Evolutionary conservation across 768 basidiomycete species (phyloP), one percentile per base, ranked within the genome.

Genomic region (Pholiota microspora): DNA sequence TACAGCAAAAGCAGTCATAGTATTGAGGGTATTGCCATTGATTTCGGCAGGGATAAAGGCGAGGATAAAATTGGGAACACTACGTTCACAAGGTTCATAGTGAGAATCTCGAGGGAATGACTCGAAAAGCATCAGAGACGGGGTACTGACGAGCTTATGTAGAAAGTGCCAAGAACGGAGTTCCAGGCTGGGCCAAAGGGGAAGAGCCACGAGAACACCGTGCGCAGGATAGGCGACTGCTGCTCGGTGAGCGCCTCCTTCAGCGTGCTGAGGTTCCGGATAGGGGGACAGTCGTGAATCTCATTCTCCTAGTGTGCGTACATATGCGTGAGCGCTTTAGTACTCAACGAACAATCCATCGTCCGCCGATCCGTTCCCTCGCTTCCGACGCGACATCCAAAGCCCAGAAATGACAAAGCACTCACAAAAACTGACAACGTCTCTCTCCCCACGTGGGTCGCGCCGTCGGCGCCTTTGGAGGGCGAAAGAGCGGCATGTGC

Each of bases 1-100:
- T 68, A 91, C 89, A 56, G 93, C 93, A 68, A 94, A 94, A 5
- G 93, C 90, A 29, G 92, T 94, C 92, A 94, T 94, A 10, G 90
- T 93, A 64, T 94, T 94, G 55, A 95, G 79, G 40, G 92, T 93
- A 67, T 91, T 78, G 13, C 80, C 78, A 69, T 88, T 85, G 64
- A 96, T 92, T 68, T 93, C 78, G 50, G 89, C 88, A 25, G 94
- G 94, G 62, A 96, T 95, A 67, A 95, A 94, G 4, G 91, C 90
- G 49, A 97, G 87, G 59, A 97, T 93, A 63, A 97, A 91, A 73
- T 97, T 97, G 46, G 94, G 94, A 54, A 95, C 83, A 32, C 92
- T 94, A 57, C 56, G 24, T 47, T 21, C 49, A 51, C 32, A 57
- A 42, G 51, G 46, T 51, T 60, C 50, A 35, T 51, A 31, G 53